phyloP scores from a whole-genome alignment of 2,329 filamentous ascomycete species.

The Ophiostoma ulmi region DNA sequence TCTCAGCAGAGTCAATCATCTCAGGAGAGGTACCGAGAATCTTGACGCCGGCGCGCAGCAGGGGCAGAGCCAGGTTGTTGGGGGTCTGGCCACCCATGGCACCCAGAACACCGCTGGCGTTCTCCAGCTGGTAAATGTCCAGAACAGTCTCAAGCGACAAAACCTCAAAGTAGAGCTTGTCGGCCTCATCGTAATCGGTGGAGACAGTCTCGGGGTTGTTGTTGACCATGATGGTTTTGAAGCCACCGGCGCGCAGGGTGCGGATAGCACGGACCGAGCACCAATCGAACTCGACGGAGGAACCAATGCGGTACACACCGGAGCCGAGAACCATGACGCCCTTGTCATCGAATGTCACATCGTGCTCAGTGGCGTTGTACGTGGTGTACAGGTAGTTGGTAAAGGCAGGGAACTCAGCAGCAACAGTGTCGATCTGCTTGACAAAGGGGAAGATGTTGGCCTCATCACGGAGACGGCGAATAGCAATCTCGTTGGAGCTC shows the following conservation, averaged over 20 bases:
- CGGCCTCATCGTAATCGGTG: neutral
- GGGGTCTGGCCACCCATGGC: constrained; percentile 97
- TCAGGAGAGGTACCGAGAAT: constrained; percentile 93
- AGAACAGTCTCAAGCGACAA: constrained; percentile 85
- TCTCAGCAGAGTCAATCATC: constrained; percentile 98
- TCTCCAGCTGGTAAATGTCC: constrained; percentile 88
- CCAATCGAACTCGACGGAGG: constrained; percentile 98
- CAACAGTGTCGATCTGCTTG: constrained; percentile 98
- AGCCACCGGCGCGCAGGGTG: constrained; percentile 74
- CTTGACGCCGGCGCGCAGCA: constrained; percentile 85
- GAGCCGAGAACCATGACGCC: constrained; percentile 96
- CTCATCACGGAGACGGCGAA: constrained; percentile 79
- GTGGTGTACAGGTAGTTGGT: constrained; percentile 97
- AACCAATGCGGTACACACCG: constrained; percentile 94
- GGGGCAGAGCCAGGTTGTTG: constrained; percentile 91
- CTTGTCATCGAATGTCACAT: constrained; percentile 78
- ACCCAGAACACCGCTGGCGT: constrained; percentile 76
- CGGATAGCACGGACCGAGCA: constrained; percentile 92
- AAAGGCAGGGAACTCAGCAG: constrained; percentile 87
- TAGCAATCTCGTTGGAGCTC: constrained; percentile 87
- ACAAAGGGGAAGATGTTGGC: constrained; percentile 81
- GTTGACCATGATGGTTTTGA: constrained; percentile 96
- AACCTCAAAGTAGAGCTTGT: constrained; percentile 74
- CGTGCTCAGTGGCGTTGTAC: constrained; percentile 84
- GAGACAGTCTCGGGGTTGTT: constrained; percentile 77